These are phyloP conservation scores for Pichia sp. DNA, from an alignment of 1,139 yeast species.

Conservation along the genomic window DNA sequence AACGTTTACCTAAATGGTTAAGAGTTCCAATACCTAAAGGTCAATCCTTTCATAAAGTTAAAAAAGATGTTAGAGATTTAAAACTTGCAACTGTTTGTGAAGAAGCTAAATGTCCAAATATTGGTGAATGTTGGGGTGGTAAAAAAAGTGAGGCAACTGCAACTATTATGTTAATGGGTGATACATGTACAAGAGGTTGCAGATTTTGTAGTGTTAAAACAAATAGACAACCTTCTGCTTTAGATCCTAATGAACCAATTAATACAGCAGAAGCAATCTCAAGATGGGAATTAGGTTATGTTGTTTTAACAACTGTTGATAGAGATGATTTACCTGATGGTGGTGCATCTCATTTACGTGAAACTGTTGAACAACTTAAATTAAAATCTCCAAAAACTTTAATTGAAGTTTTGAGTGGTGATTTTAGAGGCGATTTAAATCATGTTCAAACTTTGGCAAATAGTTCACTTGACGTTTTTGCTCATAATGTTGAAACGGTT, in stretches of 20 bases:
- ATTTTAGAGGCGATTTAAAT: slow-evolving; percentile 82
- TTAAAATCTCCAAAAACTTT: slow-evolving; percentile 83
- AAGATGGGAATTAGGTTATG: slow-evolving; percentile 98
- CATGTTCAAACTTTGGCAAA: slow-evolving; percentile 76
- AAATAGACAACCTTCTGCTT: slow-evolving; percentile 73
- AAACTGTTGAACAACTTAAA: slow-evolving; percentile 80
- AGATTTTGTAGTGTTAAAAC: slow-evolving; percentile 97
- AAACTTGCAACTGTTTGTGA: slow-evolving; percentile 95
- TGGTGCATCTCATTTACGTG: slow-evolving; percentile 85
- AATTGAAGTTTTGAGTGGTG: slow-evolving; percentile 93
- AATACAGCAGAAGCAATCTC: slow-evolving; percentile 96
- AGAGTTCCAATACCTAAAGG: slow-evolving; percentile 96
- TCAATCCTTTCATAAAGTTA: slow-evolving; percentile 67
- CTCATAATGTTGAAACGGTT: slow-evolving; percentile 95
- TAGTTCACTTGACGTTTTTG: slow-evolving; percentile 92
- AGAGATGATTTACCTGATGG: slow-evolving; percentile 94
- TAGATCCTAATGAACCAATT: slow-evolving; percentile 96
- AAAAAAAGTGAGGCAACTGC: slow-evolving; percentile 96
- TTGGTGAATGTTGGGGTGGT: slow-evolving; percentile 99
- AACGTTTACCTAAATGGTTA: slow-evolving; percentile 83
- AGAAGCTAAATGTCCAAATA: slow-evolving; percentile 97
- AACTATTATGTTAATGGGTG: slow-evolving; percentile 96
- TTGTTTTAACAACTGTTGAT: slow-evolving; percentile 94
- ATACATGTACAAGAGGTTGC: slow-evolving; percentile 97
- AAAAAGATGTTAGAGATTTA: slow-evolving; percentile 80